Conservation (phyloP, 129 eudicot genomes). For the Flaveria robusta region DNA sequence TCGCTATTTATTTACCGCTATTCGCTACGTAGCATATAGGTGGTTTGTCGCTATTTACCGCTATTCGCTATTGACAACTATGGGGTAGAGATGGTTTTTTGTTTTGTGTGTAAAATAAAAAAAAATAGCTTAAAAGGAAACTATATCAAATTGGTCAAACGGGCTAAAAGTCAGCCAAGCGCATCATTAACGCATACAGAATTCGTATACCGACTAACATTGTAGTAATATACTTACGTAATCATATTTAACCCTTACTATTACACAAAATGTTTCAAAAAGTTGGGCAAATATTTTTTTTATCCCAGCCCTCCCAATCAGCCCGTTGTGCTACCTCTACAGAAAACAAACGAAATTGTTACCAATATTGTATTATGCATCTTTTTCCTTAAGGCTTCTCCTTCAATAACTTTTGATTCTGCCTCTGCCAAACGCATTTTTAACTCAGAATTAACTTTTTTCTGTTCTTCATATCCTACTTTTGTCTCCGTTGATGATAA, state of each 20-base stretch:
- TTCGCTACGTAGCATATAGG: too few relatives aligned
- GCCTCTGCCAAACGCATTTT: constrained; percentile 72
- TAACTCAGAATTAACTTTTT: constrained; percentile 51
- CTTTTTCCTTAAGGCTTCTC: constrained; percentile 84
- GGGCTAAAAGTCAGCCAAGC: neutral
- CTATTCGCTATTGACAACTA: too few relatives aligned
- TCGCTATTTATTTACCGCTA: too few relatives aligned
- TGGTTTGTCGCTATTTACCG: too few relatives aligned
- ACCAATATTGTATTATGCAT: constrained; percentile 93
- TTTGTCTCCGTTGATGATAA: constrained; percentile 64
- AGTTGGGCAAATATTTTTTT: neutral
- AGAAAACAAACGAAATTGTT: constrained; percentile 3
- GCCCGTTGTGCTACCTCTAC: constrained; percentile 1
- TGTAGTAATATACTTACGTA: neutral
- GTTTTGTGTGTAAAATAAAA: neutral
- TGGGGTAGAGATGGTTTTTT: neutral
- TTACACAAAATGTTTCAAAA: too few relatives aligned
- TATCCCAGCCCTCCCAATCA: neutral
- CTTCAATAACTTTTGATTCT: constrained; percentile 78
- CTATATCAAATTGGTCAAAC: neutral
- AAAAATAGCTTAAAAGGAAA: neutral
- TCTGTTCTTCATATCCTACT: constrained; percentile 73
- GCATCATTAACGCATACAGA: neutral
- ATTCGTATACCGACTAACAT: neutral
- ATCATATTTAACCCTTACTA: too few relatives aligned